A percentile compares a stretch with the other conserved stretches of the same genome.
These are phyloP conservation scores for Fusarium domesticum DNA, from an alignment of 2,329 filamentous ascomycete species.

Conservation along the genomic window DNA sequence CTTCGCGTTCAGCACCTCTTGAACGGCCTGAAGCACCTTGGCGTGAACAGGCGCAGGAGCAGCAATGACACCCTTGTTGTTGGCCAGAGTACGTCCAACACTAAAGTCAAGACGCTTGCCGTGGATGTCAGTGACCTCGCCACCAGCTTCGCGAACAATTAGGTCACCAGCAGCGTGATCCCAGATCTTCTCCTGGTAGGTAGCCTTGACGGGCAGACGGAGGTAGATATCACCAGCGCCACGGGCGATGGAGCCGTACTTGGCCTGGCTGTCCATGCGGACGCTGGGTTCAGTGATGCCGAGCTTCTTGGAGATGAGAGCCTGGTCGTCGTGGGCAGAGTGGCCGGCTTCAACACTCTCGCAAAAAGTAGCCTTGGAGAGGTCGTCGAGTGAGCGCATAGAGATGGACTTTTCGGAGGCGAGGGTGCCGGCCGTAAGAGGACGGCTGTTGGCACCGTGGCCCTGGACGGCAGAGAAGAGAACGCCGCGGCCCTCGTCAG, in stretches of 20 bases:
- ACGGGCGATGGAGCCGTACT: slow-evolving; percentile 92
- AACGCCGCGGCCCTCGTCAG: slow-evolving; percentile 76
- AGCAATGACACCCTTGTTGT: slow-evolving; percentile 93
- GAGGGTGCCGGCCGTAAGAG: slow-evolving; percentile 57
- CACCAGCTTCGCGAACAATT: slow-evolving; percentile 91
- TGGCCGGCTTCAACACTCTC: slow-evolving; percentile 94
- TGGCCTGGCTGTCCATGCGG: slow-evolving; percentile 96
- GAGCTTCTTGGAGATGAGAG: slow-evolving; percentile 72
- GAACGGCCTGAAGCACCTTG: slow-evolving; percentile 76
- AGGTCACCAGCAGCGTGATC: slow-evolving; percentile 95
- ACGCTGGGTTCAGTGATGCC: slow-evolving; percentile 89
- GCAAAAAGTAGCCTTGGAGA: slow-evolving; percentile 85
- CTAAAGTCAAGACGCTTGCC: slow-evolving; percentile 85
- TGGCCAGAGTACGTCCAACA: slow-evolving; percentile 76
- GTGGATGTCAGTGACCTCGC: slow-evolving; percentile 82
- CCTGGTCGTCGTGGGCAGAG: slow-evolving; percentile 85
- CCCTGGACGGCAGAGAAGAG: slow-evolving; percentile 82
- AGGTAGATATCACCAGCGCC: slow-evolving; percentile 95
- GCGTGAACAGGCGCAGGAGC: slow-evolving; percentile 74
- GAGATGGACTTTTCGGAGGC: slow-evolving; percentile 60
- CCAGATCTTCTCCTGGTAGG: slow-evolving; percentile 99
- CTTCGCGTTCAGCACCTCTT: slow-evolving; percentile 62
- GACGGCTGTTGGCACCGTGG: slow-evolving; percentile 75
- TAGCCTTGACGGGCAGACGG: slow-evolving; percentile 76
- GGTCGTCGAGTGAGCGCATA: slow-evolving; percentile 74